Conservation (phyloP, 192 early-diverging fungal species). For the Coemansia umbellata region DNA sequence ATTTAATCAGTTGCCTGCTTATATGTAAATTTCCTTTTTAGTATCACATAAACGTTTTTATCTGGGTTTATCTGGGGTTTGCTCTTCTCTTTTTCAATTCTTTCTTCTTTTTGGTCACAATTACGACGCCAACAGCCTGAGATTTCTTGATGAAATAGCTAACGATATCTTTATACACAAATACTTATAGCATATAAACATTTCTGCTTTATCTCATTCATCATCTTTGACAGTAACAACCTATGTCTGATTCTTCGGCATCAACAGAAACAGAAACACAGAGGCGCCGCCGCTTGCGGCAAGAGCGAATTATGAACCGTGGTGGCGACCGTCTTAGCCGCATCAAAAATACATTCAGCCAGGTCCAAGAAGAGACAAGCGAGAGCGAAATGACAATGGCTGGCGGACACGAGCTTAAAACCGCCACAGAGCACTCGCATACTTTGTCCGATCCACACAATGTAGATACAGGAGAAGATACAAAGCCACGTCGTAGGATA, state of each 20-base stretch:
- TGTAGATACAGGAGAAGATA: not conserved
- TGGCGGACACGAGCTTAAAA: constrained; percentile 40
- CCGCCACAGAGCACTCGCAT: constrained; percentile 16
- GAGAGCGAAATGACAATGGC: constrained; percentile 22
- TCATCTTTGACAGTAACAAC: too few species aligned
- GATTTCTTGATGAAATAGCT: too few species aligned
- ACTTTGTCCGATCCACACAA: not conserved
- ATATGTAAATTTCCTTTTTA: too few species aligned
- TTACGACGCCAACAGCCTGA: too few species aligned
- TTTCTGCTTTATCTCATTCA: too few species aligned
- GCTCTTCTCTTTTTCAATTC: too few species aligned
- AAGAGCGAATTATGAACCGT: constrained; percentile 47
- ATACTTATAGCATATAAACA: too few species aligned
- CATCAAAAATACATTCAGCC: constrained; percentile 33
- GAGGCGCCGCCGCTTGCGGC: constrained; percentile 31
- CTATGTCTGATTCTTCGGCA: constrained; percentile 1
- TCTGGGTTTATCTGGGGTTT: too few species aligned
- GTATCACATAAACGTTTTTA: too few species aligned
- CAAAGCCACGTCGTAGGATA: constrained; percentile 25
- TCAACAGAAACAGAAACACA: constrained; percentile 30
- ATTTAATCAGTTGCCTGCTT: not conserved
- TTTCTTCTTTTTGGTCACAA: too few species aligned
- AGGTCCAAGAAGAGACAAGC: constrained; percentile 28
- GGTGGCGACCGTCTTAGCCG: constrained; percentile 40
- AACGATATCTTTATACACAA: too few species aligned